These are phyloP conservation scores for Leucosporidium scottii DNA, from an alignment of 768 basidiomycete species.

Conservation along the genomic window DNA sequence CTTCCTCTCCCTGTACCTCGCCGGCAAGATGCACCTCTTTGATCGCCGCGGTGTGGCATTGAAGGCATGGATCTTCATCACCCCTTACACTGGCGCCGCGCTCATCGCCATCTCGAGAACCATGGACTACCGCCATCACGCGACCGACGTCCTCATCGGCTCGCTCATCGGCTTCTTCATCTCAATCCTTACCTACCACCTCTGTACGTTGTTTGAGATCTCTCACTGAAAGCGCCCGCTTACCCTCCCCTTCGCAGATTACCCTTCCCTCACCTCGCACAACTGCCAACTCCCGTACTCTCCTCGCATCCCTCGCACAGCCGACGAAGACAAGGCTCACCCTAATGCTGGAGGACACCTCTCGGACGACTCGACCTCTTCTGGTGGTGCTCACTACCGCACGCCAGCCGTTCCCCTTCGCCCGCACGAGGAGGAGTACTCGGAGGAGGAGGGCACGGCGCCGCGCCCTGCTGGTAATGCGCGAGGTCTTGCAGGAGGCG, in stretches of 20 bases:
- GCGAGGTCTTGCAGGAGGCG: no score
- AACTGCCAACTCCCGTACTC: constrained; percentile 28
- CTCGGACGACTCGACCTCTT: no score
- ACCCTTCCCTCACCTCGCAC: constrained; percentile 17
- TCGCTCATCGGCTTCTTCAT: constrained; percentile 63
- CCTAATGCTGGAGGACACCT: no score
- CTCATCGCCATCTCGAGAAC: constrained; percentile 63
- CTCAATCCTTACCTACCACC: constrained; percentile 66
- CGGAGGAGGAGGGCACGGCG: no score
- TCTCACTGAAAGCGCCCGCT: neutral
- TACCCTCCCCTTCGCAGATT: constrained; percentile 5
- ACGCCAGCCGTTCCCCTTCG: no score
- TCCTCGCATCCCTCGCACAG: constrained; percentile 19
- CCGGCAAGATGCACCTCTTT: constrained; percentile 87
- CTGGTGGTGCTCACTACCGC: no score
- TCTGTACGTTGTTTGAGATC: constrained; percentile 22
- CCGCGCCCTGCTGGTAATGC: no score
- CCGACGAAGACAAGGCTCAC: no score
- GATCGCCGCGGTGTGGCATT: constrained; percentile 64
- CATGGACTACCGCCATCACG: constrained; percentile 51
- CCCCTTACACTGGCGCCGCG: constrained; percentile 67
- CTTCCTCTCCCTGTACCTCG: constrained; percentile 77
- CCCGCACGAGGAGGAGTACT: no score
- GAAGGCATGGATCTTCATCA: constrained; percentile 76
- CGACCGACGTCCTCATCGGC: constrained; percentile 68